These are phyloP conservation scores for Aspergillus novoparasiticus DNA, from an alignment of 2,329 filamentous ascomycete species.

Conservation along the genomic window DNA sequence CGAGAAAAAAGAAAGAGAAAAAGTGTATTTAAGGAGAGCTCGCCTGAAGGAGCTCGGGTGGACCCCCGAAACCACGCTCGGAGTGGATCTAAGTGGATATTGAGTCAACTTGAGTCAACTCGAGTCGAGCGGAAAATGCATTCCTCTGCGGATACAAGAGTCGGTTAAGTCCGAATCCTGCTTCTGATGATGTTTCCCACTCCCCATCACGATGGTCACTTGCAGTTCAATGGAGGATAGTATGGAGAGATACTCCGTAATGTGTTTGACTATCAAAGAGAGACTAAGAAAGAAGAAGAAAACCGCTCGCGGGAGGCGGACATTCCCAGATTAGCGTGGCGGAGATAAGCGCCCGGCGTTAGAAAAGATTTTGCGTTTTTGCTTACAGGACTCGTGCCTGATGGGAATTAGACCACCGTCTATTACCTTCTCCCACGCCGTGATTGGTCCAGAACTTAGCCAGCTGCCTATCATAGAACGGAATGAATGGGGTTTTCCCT, in stretches of 20 bases:
- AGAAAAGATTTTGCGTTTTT: background rate
- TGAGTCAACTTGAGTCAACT: conserved; percentile 8
- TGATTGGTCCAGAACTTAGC: too few species aligned
- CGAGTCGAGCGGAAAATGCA: background rate
- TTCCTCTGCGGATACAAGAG: background rate
- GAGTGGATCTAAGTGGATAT: background rate
- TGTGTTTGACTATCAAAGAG: too few species aligned
- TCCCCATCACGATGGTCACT: background rate
- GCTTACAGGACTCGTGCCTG: too few species aligned
- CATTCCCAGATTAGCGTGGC: background rate
- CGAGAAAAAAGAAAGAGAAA: background rate
- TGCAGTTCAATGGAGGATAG: background rate
- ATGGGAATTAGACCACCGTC: too few species aligned
- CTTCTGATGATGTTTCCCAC: background rate
- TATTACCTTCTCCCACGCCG: too few species aligned
- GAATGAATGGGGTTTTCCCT: too few species aligned
- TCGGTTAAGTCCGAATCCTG: background rate
- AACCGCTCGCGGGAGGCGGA: too few species aligned
- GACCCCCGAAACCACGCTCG: background rate
- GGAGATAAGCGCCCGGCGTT: conserved; percentile 3
- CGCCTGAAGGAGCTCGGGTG: conserved; percentile 4
- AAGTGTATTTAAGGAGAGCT: background rate
- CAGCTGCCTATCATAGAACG: background rate
- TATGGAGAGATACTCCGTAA: too few species aligned
- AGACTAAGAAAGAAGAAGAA: too few species aligned